phyloP scores from a whole-genome alignment of 352 stramenopile genomes.

The Globisporangium parvum region DNA sequence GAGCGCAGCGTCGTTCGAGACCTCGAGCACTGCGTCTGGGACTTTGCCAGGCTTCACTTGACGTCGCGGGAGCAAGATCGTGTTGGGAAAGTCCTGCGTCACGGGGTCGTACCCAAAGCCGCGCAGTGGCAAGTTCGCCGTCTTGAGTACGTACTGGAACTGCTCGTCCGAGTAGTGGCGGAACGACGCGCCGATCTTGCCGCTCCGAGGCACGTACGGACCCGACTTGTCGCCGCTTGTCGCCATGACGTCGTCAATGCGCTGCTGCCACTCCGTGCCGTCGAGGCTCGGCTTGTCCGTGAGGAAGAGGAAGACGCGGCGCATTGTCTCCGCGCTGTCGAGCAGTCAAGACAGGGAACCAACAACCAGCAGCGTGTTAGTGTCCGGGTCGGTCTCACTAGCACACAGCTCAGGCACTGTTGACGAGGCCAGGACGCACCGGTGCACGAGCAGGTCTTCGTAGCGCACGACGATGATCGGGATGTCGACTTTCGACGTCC shows the following conservation, averaged over 20 bases:
- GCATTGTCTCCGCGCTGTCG: conserved; percentile 55
- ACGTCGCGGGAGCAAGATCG: conserved; percentile 66
- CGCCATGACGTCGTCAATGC: conserved; percentile 58
- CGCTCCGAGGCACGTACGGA: conserved; percentile 78
- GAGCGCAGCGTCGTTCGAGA: conserved; percentile 50
- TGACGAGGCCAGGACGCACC: no score
- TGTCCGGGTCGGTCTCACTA: not conserved
- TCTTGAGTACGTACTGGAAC: conserved; percentile 79
- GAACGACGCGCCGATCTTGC: conserved; percentile 83
- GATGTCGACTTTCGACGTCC: conserved; percentile 85
- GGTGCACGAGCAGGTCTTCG: conserved; percentile 85
- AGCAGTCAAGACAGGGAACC: not conserved
- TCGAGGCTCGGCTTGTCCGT: conserved; percentile 51
- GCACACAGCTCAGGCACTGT: no score
- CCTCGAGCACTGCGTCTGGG: conserved; percentile 37
- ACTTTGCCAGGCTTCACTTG: conserved; percentile 72
- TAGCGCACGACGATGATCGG: conserved; percentile 90
- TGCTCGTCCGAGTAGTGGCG: conserved; percentile 77
- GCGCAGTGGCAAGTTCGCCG: conserved; percentile 64
- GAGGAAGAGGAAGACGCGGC: conserved; percentile 79
- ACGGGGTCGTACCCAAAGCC: conserved; percentile 84
- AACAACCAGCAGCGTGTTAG: not conserved
- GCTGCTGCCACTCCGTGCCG: conserved; percentile 68
- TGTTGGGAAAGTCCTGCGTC: conserved; percentile 69
- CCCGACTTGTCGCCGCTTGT: conserved; percentile 55